Percentiles rank a stretch among this genome's conserved stretches.
phyloP scores from a whole-genome alignment of 2,329 filamentous ascomycete species.

The Cercospora zeae-maydis region DNA sequence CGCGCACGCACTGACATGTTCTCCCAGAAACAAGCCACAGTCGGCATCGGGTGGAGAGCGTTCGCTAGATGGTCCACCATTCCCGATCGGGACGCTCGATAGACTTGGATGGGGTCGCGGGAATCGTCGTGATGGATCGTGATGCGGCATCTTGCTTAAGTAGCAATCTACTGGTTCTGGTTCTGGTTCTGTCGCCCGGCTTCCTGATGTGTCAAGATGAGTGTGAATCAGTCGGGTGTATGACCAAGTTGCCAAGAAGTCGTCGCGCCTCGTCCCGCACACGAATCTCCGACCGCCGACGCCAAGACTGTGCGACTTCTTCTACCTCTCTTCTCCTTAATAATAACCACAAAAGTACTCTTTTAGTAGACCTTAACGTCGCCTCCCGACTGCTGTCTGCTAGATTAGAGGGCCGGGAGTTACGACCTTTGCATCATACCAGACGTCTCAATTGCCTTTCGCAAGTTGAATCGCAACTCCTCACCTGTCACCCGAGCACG shows the following conservation, averaged over 20 bases:
- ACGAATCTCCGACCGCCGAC: background rate
- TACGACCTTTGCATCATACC: too few relatives aligned
- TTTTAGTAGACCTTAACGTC: too few relatives aligned
- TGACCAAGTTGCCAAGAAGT: too few relatives aligned
- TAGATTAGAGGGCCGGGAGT: too few relatives aligned
- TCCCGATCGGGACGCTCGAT: background rate
- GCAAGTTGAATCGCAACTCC: background rate
- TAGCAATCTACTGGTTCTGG: background rate
- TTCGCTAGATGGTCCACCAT: background rate
- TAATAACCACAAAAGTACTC: too few relatives aligned
- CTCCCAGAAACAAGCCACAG: background rate
- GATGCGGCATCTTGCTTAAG: background rate
- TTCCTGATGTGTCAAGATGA: too few relatives aligned
- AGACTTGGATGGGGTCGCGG: background rate
- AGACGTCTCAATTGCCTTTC: background rate
- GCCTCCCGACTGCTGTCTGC: too few relatives aligned
- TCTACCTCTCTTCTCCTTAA: background rate
- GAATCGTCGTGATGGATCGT: background rate
- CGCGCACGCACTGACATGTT: background rate
- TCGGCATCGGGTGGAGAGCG: background rate
- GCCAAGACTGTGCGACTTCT: background rate
- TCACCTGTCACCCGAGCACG: background rate
- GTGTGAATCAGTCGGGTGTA: too few relatives aligned
- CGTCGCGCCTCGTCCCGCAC: too few relatives aligned
- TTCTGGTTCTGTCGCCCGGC: too few relatives aligned